Evolutionary conservation across 441 rosid species (phyloP).

Genomic region (Raphanus hybrid): DNA sequence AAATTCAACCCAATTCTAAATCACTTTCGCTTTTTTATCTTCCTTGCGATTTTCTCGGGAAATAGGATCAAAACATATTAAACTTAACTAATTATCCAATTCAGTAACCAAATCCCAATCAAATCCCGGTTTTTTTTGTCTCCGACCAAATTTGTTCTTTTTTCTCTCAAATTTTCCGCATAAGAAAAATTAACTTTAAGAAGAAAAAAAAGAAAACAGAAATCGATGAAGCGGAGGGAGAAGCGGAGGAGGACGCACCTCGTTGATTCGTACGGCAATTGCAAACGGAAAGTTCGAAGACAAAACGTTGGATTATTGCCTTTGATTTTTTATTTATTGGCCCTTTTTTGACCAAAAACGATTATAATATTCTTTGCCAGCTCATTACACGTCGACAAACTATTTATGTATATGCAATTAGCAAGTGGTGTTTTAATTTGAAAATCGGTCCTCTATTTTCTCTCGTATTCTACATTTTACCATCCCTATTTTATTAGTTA

Average conservation of each 20-base stretch:
- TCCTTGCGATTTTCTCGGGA: slow-evolving; percentile 20
- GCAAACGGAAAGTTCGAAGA: slow-evolving; percentile 21
- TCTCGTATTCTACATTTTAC: slow-evolving; percentile 1
- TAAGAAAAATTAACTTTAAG: not conserved
- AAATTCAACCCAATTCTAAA: not conserved
- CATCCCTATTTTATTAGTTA: not conserved
- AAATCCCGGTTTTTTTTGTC: slow-evolving; percentile 12
- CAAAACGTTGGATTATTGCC: slow-evolving; percentile 19
- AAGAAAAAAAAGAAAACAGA: not conserved
- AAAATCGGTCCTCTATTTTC: not conserved
- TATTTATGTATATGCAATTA: not conserved
- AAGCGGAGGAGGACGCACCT: slow-evolving; percentile 28
- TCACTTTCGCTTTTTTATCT: not conserved
- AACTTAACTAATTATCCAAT: slow-evolving; percentile 9
- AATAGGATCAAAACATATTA: slow-evolving; percentile 7
- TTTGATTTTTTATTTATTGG: slow-evolving; percentile 10
- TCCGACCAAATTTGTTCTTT: not conserved
- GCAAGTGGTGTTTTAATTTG: slow-evolving; percentile 23
- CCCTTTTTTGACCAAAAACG: slow-evolving; percentile 2
- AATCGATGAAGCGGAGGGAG: slow-evolving; percentile 12
- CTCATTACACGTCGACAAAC: slow-evolving; percentile 37
- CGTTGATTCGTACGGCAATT: slow-evolving; percentile 32
- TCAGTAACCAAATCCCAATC: slow-evolving; percentile 11
- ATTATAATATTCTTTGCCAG: slow-evolving; percentile 38
- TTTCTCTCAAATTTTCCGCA: slow-evolving; percentile 6